Conservation (phyloP, 2,329 filamentous ascomycete genomes). For the Fonsecaea erecta region DNA sequence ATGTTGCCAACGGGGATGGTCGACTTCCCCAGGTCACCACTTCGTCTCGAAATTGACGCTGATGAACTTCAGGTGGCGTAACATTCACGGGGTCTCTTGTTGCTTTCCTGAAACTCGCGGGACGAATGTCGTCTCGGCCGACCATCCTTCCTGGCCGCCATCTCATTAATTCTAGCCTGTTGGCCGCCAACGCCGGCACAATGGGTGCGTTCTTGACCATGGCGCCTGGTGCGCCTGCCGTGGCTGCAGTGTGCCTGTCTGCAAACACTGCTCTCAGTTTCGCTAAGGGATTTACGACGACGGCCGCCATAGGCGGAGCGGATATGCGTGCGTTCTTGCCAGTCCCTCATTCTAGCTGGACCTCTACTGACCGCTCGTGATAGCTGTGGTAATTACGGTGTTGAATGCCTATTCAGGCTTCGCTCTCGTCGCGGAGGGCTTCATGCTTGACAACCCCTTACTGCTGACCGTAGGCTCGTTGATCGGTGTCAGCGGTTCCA, state of each 20-base stretch:
- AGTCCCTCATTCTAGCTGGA: neutral
- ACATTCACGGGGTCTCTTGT: conserved; percentile 92
- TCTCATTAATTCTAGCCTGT: conserved; percentile 72
- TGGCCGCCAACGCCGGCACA: conserved; percentile 77
- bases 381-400: conserved; percentile 82
- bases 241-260: conserved; percentile 77
- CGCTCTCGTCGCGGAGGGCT: conserved; percentile 84
- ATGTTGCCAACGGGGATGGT: conserved; percentile 21
- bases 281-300: conserved; percentile 84
- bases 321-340: conserved; percentile 71
- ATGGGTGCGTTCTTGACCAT: conserved; percentile 84
- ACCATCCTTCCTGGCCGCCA: conserved; percentile 75
- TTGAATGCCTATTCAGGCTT: conserved; percentile 91
- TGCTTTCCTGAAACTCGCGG: conserved; percentile 84
- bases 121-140: conserved; percentile 78
- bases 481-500: conserved; percentile 86
- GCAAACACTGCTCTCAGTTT: conserved; percentile 80
- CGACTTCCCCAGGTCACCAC: neutral
- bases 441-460: conserved; percentile 88
- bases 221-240: conserved; percentile 76
- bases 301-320: conserved; percentile 85
- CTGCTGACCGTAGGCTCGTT: conserved; percentile 83
- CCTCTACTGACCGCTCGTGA: conserved; percentile 33
- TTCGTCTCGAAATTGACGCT: conserved; percentile 8
- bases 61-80: conserved; percentile 63